phyloP scores from a whole-genome alignment of 1,284 basidiomycete species.

The Vanrija sp. region DNA sequence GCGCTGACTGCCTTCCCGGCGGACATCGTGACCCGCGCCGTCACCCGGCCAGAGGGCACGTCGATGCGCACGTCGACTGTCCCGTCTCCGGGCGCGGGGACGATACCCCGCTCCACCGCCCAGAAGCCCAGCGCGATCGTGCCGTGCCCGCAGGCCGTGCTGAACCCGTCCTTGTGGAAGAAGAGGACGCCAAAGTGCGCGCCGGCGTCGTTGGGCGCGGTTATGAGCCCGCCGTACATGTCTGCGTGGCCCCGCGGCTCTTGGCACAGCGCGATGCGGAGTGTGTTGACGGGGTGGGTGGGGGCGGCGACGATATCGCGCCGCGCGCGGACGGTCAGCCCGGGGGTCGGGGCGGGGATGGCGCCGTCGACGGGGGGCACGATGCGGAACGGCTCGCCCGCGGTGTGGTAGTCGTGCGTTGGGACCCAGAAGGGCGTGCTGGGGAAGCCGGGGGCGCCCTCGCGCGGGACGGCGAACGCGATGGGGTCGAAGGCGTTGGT shows the following conservation, averaged over 20 bases:
- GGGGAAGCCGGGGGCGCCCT: neutral
- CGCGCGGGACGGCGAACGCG: no score
- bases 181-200: slow-evolving; percentile 54
- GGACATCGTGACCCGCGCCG: slow-evolving; percentile 1
- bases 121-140: slow-evolving; percentile 54
- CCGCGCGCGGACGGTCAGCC: slow-evolving; percentile 9
- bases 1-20: slow-evolving; percentile 7
- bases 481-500: no score
- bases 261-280: slow-evolving; percentile 19
- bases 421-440: slow-evolving; percentile 14
- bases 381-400: slow-evolving; percentile 28
- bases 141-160: slow-evolving; percentile 55
- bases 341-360: neutral
- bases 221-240: slow-evolving; percentile 54
- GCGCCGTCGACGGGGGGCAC: slow-evolving; percentile 4
- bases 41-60: slow-evolving; percentile 16
- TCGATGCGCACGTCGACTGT: slow-evolving; percentile 14
- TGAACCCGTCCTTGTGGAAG: slow-evolving; percentile 55
- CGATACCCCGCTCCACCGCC: slow-evolving; percentile 39
- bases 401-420: slow-evolving; percentile 26
- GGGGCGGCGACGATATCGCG: slow-evolving; percentile 1
- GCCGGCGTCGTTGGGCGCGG: slow-evolving; percentile 39
- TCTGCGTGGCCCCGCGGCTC: slow-evolving; percentile 53
- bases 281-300: slow-evolving; percentile 17
- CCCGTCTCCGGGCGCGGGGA: slow-evolving; percentile 3